Conservation (phyloP, 768 basidiomycete genomes). For the Podaxis carcinomalis region DNA sequence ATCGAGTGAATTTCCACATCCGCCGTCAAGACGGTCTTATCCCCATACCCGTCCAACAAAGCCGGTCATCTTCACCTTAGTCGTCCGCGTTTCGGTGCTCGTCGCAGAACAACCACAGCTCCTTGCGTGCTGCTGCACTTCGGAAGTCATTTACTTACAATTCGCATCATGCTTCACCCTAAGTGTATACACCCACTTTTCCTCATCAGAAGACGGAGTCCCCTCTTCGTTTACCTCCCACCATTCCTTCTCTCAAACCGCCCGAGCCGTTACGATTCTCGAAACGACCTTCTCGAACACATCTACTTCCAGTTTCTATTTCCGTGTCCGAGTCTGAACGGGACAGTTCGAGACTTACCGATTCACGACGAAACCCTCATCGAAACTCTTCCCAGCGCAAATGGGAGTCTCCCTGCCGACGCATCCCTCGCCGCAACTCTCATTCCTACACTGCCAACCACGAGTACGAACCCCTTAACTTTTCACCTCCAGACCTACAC, state of each 20-base stretch:
- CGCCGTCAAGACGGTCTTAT: background rate
- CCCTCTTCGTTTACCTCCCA: background rate
- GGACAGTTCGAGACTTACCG: too few relatives aligned
- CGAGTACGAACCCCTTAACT: too few relatives aligned
- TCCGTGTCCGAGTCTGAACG: too few relatives aligned
- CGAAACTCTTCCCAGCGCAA: background rate
- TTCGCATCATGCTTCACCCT: background rate
- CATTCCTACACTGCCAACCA: background rate
- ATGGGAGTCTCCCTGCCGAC: background rate
- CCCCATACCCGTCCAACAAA: background rate
- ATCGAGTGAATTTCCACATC: background rate
- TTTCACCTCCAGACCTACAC: background rate
- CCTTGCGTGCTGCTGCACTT: background rate
- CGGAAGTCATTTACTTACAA: background rate
- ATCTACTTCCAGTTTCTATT: background rate
- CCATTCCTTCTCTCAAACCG: background rate
- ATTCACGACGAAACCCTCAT: background rate
- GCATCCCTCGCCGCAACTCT: background rate
- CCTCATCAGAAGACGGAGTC: background rate
- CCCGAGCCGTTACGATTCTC: background rate
- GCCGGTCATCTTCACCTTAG: background rate
- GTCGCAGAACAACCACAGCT: background rate
- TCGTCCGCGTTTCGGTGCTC: background rate
- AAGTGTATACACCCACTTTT: background rate
- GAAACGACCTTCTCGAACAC: background rate